phyloP scores from a whole-genome alignment of 331 rosid genomes.

The Cucumis variabilis region DNA sequence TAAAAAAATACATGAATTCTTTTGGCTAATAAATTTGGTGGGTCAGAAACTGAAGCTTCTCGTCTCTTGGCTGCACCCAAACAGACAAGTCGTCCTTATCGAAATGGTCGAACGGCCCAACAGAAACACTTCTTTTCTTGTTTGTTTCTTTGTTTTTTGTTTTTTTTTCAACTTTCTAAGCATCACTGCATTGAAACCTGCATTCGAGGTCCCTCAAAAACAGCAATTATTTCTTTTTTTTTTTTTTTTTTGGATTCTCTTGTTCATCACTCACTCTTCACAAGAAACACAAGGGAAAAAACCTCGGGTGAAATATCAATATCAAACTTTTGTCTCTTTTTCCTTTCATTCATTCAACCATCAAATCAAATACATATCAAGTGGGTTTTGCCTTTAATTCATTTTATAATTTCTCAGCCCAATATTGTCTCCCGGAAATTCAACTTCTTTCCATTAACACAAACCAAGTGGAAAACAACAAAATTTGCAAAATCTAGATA shows the following conservation, averaged over 20 bases:
- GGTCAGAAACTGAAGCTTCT: constrained; percentile 32
- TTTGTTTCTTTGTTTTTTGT: constrained; percentile 24
- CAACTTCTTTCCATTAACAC: constrained; percentile 36
- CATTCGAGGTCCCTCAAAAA: constrained; percentile 50
- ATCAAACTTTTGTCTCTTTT: neutral
- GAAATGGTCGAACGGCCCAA: constrained; percentile 14
- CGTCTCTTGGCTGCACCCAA: neutral
- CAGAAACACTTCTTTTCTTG: neutral
- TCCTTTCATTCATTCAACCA: neutral
- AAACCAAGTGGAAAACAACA: constrained; percentile 41
- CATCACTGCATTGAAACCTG: constrained; percentile 37
- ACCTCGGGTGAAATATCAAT: neutral
- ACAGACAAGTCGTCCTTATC: constrained; percentile 1
- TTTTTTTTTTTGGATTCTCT: neutral
- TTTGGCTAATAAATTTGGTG: neutral
- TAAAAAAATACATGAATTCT: too few species aligned
- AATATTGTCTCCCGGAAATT: neutral
- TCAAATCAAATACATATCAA: neutral
- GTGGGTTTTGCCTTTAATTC: neutral
- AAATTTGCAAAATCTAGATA: constrained; percentile 37
- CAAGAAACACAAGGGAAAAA: constrained; percentile 24
- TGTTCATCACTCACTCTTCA: constrained; percentile 31
- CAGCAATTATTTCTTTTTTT: constrained; percentile 18
- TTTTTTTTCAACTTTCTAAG: constrained; percentile 37
- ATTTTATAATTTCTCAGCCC: neutral